phyloP scores from a whole-genome alignment of 108 stramenopile species.

The Asterionellopsis glacialis region DNA sequence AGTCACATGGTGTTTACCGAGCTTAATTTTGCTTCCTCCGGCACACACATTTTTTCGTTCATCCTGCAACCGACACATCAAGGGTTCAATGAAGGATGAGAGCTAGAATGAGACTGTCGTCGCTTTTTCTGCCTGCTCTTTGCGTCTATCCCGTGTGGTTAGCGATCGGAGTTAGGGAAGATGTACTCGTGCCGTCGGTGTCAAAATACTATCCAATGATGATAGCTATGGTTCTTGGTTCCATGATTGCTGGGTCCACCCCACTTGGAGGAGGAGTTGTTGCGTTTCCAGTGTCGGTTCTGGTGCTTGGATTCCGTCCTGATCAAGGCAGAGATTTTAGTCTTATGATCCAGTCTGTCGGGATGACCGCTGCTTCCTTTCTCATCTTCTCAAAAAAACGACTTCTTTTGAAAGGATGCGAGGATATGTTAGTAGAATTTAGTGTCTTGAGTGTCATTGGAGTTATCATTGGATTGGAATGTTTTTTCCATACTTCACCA shows the following conservation, averaged over 20 bases:
- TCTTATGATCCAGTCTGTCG: conserved; percentile 15
- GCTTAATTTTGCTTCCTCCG: too few species aligned
- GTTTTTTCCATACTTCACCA: background rate
- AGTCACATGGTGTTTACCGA: too few species aligned
- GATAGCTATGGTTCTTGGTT: conserved; percentile 18
- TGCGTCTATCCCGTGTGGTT: too few species aligned
- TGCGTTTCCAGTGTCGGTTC: conserved; percentile 19
- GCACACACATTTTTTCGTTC: too few species aligned
- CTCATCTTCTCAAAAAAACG: conserved; percentile 13
- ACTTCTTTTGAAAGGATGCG: conserved; percentile 2
- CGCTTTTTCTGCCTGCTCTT: too few species aligned
- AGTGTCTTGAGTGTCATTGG: conserved; percentile 5
- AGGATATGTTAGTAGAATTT: conserved; percentile 1
- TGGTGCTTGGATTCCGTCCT: conserved; percentile 13
- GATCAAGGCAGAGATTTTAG: conserved; percentile 19
- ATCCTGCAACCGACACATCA: too few species aligned
- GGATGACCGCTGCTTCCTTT: conserved; percentile 20
- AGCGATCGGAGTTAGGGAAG: too few species aligned
- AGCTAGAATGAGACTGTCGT: too few species aligned
- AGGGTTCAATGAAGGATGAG: too few species aligned
- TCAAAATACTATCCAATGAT: conserved; percentile 11
- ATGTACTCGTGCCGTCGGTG: background rate
- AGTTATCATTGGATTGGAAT: conserved; percentile 3
- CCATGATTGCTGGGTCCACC: background rate
- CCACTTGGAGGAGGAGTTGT: conserved; percentile 16